Conservation (phyloP, 108 stramenopile genomes). For the Hondaea fermentalgiana region DNA sequence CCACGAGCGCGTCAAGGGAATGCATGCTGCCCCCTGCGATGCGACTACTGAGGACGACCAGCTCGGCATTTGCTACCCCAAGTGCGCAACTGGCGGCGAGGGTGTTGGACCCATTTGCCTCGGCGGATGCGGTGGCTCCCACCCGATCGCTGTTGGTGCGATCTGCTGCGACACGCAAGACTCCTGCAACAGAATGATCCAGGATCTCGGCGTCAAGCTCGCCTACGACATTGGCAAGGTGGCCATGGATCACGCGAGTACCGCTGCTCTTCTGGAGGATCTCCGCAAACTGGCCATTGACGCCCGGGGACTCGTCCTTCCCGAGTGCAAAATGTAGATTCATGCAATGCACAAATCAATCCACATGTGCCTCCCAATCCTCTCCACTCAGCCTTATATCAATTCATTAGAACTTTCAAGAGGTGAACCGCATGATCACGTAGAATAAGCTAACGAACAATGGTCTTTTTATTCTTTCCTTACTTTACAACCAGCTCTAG, state of each 20-base stretch:
- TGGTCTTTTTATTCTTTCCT: too few species aligned
- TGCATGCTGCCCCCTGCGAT: neutral
- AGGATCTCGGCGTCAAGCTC: neutral
- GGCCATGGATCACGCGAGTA: neutral
- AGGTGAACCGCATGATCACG: too few species aligned
- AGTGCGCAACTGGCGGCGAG: neutral
- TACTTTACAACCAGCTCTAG: too few species aligned
- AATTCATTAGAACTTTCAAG: too few species aligned
- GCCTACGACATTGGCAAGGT: slow-evolving; percentile 10
- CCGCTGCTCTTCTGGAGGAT: neutral
- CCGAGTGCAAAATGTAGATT: neutral
- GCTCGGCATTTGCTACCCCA: neutral
- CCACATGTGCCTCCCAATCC: too few species aligned
- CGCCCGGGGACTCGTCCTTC: neutral
- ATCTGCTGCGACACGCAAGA: neutral
- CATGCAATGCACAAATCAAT: too few species aligned
- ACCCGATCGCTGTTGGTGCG: neutral
- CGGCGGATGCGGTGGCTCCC: neutral
- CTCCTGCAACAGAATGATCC: neutral
- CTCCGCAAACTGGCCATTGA: neutral
- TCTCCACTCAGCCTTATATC: too few species aligned
- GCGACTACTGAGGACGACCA: neutral
- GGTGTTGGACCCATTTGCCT: neutral
- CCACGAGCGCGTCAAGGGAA: neutral
- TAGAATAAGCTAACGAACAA: too few species aligned